A percentile compares a stretch with the other conserved stretches of the same genome.
Conservation (phyloP, 306 rosid species). For the Gastrolobium villosum region DNA sequence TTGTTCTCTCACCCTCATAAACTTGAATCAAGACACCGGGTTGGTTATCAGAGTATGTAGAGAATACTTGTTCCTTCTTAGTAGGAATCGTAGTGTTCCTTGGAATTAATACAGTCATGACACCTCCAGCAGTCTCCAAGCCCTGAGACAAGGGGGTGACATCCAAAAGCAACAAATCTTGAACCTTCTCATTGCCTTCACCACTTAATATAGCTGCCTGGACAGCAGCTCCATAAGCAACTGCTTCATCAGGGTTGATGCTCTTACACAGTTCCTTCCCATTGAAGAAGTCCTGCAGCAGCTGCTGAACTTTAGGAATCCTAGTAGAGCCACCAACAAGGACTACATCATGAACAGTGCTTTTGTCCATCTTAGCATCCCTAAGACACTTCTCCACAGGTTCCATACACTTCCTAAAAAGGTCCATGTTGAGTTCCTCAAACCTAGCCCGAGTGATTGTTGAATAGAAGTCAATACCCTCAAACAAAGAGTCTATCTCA, state of each 20-base stretch:
- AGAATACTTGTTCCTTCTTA: constrained; percentile 79
- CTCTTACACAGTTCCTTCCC: constrained; percentile 36
- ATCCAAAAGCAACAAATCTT: constrained; percentile 77
- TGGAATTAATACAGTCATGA: constrained; percentile 80
- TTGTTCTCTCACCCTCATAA: constrained; percentile 76
- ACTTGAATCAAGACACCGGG: constrained; percentile 85
- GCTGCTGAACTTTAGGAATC: constrained; percentile 65
- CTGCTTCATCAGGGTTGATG: constrained; percentile 37
- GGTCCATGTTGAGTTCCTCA: constrained; percentile 47
- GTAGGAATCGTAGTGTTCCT: constrained; percentile 82
- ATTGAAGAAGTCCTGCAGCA: constrained; percentile 57
- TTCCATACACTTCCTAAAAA: constrained; percentile 58
- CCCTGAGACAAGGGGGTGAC: constrained; percentile 77
- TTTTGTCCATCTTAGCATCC: constrained; percentile 67
- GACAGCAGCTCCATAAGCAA: constrained; percentile 27
- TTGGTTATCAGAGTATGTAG: constrained; percentile 79
- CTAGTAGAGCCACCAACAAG: constrained; percentile 54
- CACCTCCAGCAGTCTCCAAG: constrained; percentile 83
- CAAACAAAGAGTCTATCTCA: constrained; percentile 49
- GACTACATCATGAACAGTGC: constrained; percentile 52
- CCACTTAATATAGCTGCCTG: constrained; percentile 85
- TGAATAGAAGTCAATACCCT: background rate
- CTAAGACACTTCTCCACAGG: constrained; percentile 55
- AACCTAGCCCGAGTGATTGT: constrained; percentile 54
- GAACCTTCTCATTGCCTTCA: constrained; percentile 83